Percentiles rank a stretch among this genome's conserved stretches.
Conservation (phyloP, 2,329 filamentous ascomycete genomes). For the Knoxdaviesia proteae region DNA sequence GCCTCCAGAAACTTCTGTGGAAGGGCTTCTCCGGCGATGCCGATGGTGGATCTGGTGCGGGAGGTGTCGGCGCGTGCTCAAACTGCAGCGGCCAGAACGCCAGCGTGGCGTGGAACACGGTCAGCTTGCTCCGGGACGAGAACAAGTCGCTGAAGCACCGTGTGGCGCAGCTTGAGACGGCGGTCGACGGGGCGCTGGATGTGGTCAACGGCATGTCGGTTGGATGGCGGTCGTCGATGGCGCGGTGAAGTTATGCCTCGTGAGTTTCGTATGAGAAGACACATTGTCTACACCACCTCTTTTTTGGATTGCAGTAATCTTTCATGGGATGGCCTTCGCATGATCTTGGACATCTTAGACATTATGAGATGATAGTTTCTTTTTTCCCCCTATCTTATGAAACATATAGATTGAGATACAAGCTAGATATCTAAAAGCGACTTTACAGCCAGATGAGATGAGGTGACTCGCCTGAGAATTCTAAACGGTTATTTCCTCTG, state of each 20-base stretch:
- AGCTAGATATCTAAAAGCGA: no score
- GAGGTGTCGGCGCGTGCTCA: constrained; percentile 16
- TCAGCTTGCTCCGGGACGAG: constrained; percentile 38
- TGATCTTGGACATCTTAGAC: no score
- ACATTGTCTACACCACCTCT: no score
- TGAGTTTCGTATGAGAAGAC: no score
- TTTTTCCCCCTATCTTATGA: no score
- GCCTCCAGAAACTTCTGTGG: not conserved
- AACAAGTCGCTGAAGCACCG: constrained; percentile 39
- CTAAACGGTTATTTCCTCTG: no score
- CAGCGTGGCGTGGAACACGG: constrained; percentile 43
- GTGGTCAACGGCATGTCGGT: constrained; percentile 30
- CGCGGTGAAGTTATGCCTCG: not conserved
- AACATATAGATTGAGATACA: no score
- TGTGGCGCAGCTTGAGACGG: constrained; percentile 35
- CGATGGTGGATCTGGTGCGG: constrained; percentile 9
- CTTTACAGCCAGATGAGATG: no score
- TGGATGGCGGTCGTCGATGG: constrained; percentile 1
- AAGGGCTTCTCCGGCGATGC: constrained; percentile 19
- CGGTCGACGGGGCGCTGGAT: constrained; percentile 39
- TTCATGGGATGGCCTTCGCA: no score
- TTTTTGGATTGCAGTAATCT: no score
- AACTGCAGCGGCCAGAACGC: constrained; percentile 38
- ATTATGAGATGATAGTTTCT: no score
- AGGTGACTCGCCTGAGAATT: no score